Evolutionary conservation across 495 filamentous ascomycete species (phyloP).

Genomic region (Aspergillus olivimuriae): DNA sequence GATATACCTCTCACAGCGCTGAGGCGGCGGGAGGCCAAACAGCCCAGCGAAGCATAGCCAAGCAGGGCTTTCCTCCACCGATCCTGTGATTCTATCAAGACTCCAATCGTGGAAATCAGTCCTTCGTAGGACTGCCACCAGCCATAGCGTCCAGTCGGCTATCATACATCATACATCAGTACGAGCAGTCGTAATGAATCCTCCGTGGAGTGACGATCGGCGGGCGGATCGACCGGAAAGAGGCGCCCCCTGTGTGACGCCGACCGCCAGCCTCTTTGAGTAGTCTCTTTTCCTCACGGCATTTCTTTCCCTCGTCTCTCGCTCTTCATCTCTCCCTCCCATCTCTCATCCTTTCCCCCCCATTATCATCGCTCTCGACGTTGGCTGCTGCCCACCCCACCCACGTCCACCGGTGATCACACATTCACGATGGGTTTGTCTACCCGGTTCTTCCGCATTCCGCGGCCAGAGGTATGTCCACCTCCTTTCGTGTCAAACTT

Average conservation of each 20-base stretch:
- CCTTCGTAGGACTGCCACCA: too few species aligned
- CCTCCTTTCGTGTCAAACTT: background rate
- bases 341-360: slow-evolving; percentile 5
- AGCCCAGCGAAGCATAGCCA: too few species aligned
- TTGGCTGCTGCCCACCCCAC: background rate
- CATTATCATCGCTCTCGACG: slow-evolving; percentile 16
- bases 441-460: slow-evolving; percentile 48
- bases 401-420: slow-evolving; percentile 9
- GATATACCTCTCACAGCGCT: too few species aligned
- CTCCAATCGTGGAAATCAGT: too few species aligned
- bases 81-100: too few species aligned
- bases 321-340: slow-evolving; percentile 8
- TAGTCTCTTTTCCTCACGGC: too few species aligned
- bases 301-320: slow-evolving; percentile 8
- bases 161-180: background rate
- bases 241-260: slow-evolving; percentile 13
- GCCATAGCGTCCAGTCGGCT: too few species aligned
- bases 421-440: slow-evolving; percentile 37
- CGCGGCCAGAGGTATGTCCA: slow-evolving; percentile 50
- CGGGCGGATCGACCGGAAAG: slow-evolving; percentile 16
- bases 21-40: too few species aligned
- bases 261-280: slow-evolving; percentile 19
- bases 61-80: too few species aligned
- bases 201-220: slow-evolving; percentile 2
- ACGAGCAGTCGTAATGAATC: background rate